Evolutionary conservation across 78 protist species (phyloP), one percentile per base, ranked within the genome.

Genomic region (Dictyostelium capitatum): DNA sequence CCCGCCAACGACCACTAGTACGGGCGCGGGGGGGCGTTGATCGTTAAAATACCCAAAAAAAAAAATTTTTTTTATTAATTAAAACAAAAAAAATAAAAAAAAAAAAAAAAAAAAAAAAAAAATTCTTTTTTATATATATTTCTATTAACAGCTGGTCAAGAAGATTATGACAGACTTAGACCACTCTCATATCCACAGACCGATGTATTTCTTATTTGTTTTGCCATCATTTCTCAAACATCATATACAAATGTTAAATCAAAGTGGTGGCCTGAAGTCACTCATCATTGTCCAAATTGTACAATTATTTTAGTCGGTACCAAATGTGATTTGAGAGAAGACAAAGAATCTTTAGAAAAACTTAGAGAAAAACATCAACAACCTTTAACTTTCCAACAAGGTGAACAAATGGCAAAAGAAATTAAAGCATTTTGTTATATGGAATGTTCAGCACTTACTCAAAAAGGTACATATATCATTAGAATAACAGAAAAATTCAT

Each of bases 371-470:
- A 87, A 85, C 77, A 81, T n/a, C 90, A 69, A 67, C 74, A 47
- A 48, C 97, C 97, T 50, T 85, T 95, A 89, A 83, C 89, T 53
- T 48, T 82, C 57, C 82, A 83, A 79, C 89, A 87, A 87, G 94
- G 84, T 72, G 95, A 82, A 79, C 89, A 83, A 56, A 79, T 69
- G 89, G 96, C 95, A 23, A 54, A 85, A 28, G 78, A 94, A 28
- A 96, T 97, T 83, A 80, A 56, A 51, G 98, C 98, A 25, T 92
- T 56, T 48, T 83, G 91, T 28, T 97, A 97, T 91, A 56, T 97
- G 89, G 99, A 97, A 48, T 98, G 99, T 95, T 96, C 98, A 4
- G 99, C 99, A 23, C 77, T 95, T 19, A 97, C 97, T 47, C 98
- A 97, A 84, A 41, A 94, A 37, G 97, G 43, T 37, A 37, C 2